Base-by-base conservation (phyloP, 2,329 filamentous ascomycete genomes). In the Pseudocercospora vitis region DNA sequence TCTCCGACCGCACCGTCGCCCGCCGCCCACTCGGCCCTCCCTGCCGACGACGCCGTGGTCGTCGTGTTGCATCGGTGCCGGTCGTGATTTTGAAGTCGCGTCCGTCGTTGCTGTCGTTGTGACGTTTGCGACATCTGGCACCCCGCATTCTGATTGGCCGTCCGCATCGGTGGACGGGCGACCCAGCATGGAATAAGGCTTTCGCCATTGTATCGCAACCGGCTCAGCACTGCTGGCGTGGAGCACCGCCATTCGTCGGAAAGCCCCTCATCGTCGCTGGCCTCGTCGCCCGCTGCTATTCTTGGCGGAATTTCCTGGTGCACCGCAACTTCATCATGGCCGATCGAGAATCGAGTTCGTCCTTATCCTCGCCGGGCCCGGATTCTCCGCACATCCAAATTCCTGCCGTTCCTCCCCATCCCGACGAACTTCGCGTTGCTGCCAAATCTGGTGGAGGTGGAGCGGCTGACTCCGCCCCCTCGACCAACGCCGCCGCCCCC, bases 401-500 rank as follows among this genome's bases (percentile, higher is more conserved):
- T 37, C 11, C 16, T 12, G 29, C 23, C 16, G 48, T 42, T 42
- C 37, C 21, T 42, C 19, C 12, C 24, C 18, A 18, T n/a, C 4
- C 37, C 24, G 37, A 42, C 24, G 37, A 42, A 42, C 21, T 42
- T 42, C 37, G 37, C 33, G 48, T 50, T 45, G 53, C 26, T 47
- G 50, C 61, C 53, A 68, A 58, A 60, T 61, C 53, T 52, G 63
- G 52, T 65, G 68, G 63, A 68, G 70, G 64, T 68, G 66, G 66
- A 62, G 65, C 57, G 42, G 47, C 52, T 53, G 59, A 58, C 57
- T 50, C 62, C 46, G 49, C 58, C 44, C 24, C 59, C 39, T 68
- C 52, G 26, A 66, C 69, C 47, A 65, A 69, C 32, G 69, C 71
- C 52, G 61, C 66, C 57, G 69, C 73, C 21, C 51, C 60, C 42